These are phyloP conservation scores for Penicillium freii DNA, from an alignment of 2,329 filamentous ascomycete species.

Conservation along the genomic window DNA sequence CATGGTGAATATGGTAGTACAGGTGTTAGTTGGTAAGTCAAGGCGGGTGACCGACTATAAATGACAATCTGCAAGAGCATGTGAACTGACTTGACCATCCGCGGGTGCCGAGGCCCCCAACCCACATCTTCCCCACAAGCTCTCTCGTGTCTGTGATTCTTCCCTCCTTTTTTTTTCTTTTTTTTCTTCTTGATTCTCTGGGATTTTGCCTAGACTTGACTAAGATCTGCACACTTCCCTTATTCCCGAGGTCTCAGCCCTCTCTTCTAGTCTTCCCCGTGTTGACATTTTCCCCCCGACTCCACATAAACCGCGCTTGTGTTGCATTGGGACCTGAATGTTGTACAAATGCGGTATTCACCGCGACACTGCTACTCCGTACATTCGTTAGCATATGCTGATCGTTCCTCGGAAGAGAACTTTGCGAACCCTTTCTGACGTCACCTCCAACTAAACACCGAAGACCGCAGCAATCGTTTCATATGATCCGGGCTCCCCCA, in stretches of 20 bases:
- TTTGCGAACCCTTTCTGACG: conserved; percentile 2
- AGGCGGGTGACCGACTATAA: conserved; percentile 22
- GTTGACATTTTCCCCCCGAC: not conserved
- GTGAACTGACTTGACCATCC: conserved; percentile 19
- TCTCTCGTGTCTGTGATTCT: conserved; percentile 1
- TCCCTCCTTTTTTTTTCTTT: not conserved
- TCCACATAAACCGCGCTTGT: conserved; percentile 6
- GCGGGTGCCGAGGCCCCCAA: conserved; percentile 21
- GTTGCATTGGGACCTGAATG: conserved; percentile 3
- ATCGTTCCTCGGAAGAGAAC: conserved; percentile 11
- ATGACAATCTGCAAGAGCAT: conserved; percentile 24
- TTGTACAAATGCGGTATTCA: conserved; percentile 20
- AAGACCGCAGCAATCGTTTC: conserved; percentile 30
- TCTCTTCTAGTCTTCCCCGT: not conserved
- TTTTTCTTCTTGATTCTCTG: not conserved
- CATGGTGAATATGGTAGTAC: conserved; percentile 53
- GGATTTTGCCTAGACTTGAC: not conserved
- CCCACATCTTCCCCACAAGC: conserved; percentile 8
- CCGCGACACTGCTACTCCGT: conserved; percentile 6
- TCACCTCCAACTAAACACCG: conserved; percentile 28
- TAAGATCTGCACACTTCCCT: not conserved
- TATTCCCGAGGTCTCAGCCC: not conserved
- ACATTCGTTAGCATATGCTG: conserved; percentile 1
- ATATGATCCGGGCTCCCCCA: conserved; percentile 35
- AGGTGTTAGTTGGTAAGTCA: not conserved